Evolutionary conservation across 2,329 filamentous ascomycete genomes (phyloP).

Genomic region (Arthroderma sp.): DNA sequence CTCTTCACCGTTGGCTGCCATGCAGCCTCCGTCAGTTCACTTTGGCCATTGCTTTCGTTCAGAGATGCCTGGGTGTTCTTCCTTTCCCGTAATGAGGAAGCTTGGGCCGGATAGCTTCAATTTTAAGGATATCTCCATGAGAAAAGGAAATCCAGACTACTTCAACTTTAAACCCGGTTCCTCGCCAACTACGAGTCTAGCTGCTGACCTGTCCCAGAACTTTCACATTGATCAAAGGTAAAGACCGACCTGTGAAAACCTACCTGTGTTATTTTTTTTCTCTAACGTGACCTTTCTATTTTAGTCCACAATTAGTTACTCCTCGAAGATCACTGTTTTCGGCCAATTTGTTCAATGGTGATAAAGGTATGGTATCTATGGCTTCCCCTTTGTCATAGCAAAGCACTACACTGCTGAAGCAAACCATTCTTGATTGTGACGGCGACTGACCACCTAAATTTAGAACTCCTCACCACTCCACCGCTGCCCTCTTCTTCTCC

Average conservation of each 20-base stretch:
- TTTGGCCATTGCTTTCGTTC: slow-evolving; percentile 48
- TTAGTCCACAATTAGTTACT: slow-evolving; percentile 67
- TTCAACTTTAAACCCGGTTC: slow-evolving; percentile 73
- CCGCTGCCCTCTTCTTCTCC: slow-evolving; percentile 77
- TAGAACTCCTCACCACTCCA: slow-evolving; percentile 70
- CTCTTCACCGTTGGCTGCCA: slow-evolving; percentile 84
- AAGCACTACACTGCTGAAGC: neutral
- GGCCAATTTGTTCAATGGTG: slow-evolving; percentile 49
- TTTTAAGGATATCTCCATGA: slow-evolving; percentile 63
- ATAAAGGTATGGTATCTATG: slow-evolving; percentile 25
- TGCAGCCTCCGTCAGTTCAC: slow-evolving; percentile 61
- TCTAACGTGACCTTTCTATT: slow-evolving; percentile 13
- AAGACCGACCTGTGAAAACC: slow-evolving; percentile 36
- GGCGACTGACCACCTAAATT: slow-evolving; percentile 20
- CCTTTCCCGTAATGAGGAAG: slow-evolving; percentile 39
- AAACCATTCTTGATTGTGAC: slow-evolving; percentile 19
- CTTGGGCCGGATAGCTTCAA: slow-evolving; percentile 57
- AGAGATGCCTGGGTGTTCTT: slow-evolving; percentile 39
- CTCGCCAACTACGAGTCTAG: slow-evolving; percentile 80
- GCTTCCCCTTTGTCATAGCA: neutral
- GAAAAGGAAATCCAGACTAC: slow-evolving; percentile 57
- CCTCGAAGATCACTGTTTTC: slow-evolving; percentile 78
- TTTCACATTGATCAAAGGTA: slow-evolving; percentile 94
- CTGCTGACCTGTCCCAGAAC: slow-evolving; percentile 90
- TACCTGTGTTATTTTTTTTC: slow-evolving; percentile 16